Evolutionary conservation across 139 green algal genomes (phyloP).

Genomic region (Tetratostichococcus sp.): DNA sequence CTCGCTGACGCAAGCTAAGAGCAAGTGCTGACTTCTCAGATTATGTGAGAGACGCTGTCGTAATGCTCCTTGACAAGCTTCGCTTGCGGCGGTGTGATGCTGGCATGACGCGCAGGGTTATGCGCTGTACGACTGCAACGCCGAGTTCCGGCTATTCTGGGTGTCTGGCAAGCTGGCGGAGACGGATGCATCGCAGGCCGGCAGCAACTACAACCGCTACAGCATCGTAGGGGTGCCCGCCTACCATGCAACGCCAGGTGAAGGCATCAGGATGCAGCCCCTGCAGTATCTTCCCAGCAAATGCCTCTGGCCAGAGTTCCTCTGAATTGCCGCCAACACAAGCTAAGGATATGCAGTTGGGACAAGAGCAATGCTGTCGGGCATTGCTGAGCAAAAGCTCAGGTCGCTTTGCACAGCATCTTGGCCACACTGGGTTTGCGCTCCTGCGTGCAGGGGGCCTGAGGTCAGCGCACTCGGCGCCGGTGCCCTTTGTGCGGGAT

Average conservation of each 20-base stretch:
- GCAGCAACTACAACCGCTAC: constrained; percentile 13
- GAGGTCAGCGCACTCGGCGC: constrained; percentile 3
- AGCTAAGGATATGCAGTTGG: too few species aligned
- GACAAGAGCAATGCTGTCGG: too few species aligned
- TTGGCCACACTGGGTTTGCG: neutral
- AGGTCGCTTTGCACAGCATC: neutral
- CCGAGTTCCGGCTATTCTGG: constrained; percentile 86
- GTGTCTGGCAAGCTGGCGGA: constrained; percentile 59
- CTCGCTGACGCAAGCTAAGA: too few species aligned
- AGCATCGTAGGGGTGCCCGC: constrained; percentile 27
- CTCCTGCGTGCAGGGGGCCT: constrained; percentile 13
- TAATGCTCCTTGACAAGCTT: too few species aligned
- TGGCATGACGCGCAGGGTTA: constrained; percentile 52
- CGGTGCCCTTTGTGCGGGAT: constrained; percentile 59
- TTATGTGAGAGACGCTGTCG: too few species aligned
- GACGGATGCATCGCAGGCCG: constrained; percentile 7
- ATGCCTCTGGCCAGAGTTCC: too few species aligned
- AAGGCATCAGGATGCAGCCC: too few species aligned
- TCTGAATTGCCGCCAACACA: too few species aligned
- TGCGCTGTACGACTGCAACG: constrained; percentile 68
- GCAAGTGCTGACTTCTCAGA: too few species aligned
- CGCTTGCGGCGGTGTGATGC: too few species aligned
- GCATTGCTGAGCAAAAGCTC: too few species aligned
- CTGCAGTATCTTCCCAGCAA: too few species aligned
- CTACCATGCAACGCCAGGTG: constrained; percentile 20